phyloP scores from a whole-genome alignment of 73 alveolate genomes.

The Breviolum minutum region DNA sequence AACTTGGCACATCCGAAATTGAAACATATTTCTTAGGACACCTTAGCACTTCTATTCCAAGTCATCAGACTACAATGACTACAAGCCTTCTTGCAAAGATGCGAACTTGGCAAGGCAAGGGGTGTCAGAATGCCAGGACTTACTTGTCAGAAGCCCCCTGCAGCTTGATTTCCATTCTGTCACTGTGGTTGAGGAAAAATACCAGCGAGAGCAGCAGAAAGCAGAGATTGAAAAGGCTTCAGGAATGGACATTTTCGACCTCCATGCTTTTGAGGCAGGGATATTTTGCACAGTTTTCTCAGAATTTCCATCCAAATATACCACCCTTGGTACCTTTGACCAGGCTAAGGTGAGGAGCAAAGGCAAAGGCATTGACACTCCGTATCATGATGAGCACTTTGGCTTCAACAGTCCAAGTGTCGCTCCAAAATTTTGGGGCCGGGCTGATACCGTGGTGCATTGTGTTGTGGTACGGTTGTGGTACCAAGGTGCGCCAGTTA shows the following conservation, averaged over 20 bases:
- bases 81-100: not conserved
- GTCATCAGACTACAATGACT: not conserved
- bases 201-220: constrained; percentile 21
- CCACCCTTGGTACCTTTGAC: not conserved
- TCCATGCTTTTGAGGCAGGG: constrained; percentile 30
- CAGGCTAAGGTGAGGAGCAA: not conserved
- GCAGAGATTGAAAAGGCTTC: constrained; percentile 55
- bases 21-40: too few relatives aligned
- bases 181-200: not conserved
- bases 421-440: not conserved
- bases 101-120: not conserved
- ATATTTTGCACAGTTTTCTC: not conserved
- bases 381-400: constrained; percentile 44
- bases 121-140: not conserved
- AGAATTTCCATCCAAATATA: not conserved
- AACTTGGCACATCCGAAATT: not conserved
- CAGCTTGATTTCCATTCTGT: not conserved
- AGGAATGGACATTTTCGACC: constrained; percentile 59
- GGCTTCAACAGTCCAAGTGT: not conserved
- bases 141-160: not conserved
- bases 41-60: not conserved
- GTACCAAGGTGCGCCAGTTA: constrained; percentile 59
- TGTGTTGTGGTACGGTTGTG: not conserved
- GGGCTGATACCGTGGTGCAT: too few relatives aligned
- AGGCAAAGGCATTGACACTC: constrained; percentile 44